Conservation (phyloP, 306 rosid species). For the Citrullus amarus region DNA sequence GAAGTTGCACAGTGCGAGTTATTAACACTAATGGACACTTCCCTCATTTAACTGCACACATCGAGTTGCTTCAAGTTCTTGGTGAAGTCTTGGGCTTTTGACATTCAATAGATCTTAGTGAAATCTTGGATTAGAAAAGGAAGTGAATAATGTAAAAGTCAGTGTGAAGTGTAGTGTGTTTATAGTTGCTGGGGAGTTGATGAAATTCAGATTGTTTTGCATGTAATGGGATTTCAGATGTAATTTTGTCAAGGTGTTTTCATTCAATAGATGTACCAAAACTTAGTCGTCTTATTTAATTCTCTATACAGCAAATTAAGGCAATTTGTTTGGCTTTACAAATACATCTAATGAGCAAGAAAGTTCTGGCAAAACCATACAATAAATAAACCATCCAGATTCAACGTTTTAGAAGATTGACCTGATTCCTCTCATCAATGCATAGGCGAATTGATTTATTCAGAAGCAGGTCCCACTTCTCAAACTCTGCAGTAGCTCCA, state of each 20-base stretch:
- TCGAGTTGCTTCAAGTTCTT: slow-evolving; percentile 50
- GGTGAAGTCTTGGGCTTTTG: slow-evolving; percentile 35
- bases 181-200: background rate
- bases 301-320: background rate
- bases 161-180: background rate
- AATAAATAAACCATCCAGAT: background rate
- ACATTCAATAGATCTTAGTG: background rate
- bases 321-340: background rate
- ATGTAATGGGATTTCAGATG: background rate
- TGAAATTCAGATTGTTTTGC: background rate
- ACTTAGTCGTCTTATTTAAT: background rate
- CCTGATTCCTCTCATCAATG: background rate
- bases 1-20: slow-evolving; percentile 36
- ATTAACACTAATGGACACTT: slow-evolving; percentile 48
- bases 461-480: slow-evolving; percentile 51
- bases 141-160: background rate
- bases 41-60: slow-evolving; percentile 71
- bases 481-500: slow-evolving; percentile 65
- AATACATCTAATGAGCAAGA: background rate
- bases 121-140: background rate
- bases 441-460: background rate
- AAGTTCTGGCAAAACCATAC: background rate
- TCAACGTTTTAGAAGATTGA: background rate
- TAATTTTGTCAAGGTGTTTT: background rate
- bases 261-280: background rate